These are phyloP conservation scores for Citrullus amarus DNA, from an alignment of 306 rosid genomes.

Conservation along the genomic window DNA sequence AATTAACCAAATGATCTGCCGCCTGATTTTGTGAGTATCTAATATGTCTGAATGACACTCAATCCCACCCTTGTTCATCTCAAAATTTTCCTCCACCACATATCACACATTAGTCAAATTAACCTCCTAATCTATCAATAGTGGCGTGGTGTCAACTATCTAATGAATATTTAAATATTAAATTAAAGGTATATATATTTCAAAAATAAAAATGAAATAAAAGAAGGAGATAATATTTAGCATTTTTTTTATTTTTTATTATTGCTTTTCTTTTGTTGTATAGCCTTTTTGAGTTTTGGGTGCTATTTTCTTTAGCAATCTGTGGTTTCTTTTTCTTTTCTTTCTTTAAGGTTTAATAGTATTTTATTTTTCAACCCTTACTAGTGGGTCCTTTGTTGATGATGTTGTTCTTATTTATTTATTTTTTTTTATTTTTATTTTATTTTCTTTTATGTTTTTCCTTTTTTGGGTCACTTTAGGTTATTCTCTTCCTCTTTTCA, in stretches of 20 bases:
- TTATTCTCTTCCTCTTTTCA: background rate
- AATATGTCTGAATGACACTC: no score
- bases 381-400: background rate
- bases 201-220: no score
- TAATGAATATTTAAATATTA: no score
- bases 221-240: background rate
- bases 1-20: no score
- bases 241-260: background rate
- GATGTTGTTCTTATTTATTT: background rate
- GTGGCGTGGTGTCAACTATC: no score
- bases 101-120: no score
- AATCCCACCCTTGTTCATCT: no score
- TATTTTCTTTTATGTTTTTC: background rate
- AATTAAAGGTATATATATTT: no score
- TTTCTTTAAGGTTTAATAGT: background rate
- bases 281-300: background rate
- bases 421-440: background rate
- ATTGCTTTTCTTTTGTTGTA: background rate
- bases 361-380: background rate
- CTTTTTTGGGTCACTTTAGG: background rate
- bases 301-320: background rate
- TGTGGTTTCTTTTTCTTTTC: background rate
- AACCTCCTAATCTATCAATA: no score
- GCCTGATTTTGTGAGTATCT: no score
- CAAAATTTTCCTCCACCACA: no score